These are phyloP conservation scores for Nannochloropsis gaditana DNA, from an alignment of 108 stramenopile species.

Conservation along the genomic window DNA sequence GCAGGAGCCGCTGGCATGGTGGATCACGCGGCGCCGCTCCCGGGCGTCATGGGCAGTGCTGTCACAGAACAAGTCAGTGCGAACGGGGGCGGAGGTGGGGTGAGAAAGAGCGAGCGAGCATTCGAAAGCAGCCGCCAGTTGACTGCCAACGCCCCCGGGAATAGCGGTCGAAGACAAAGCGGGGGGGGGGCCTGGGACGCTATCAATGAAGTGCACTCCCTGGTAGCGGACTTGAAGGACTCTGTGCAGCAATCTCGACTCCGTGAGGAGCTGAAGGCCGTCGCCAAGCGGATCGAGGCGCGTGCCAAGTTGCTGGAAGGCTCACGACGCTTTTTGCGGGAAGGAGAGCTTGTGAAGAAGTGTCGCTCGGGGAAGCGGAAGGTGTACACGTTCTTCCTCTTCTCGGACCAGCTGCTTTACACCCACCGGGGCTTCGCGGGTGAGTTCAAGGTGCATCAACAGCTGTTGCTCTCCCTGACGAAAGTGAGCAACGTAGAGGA, in stretches of 20 bases:
- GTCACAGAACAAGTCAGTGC: conserved; percentile 14
- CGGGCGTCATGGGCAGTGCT: conserved; percentile 18
- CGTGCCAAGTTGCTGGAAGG: conserved; percentile 71
- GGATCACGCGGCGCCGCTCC: not conserved
- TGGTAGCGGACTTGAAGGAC: conserved; percentile 60
- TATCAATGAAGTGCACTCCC: conserved; percentile 59
- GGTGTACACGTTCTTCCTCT: conserved; percentile 81
- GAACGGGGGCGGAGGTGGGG: not conserved
- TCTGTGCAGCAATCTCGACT: conserved; percentile 54
- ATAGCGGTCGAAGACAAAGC: not conserved
- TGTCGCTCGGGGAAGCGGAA: conserved; percentile 65
- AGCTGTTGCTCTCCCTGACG: conserved; percentile 71
- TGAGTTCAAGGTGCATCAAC: conserved; percentile 55
- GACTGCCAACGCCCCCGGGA: not conserved
- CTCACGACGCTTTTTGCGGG: conserved; percentile 68
- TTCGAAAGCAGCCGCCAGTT: not conserved
- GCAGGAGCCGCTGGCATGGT: not conserved
- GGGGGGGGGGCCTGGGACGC: conserved; percentile 32
- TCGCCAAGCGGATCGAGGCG: conserved; percentile 62
- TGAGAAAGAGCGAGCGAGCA: not conserved
- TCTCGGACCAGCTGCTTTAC: conserved; percentile 77
- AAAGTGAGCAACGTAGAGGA: conserved; percentile 69
- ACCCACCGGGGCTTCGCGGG: conserved; percentile 47
- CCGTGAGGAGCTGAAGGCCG: conserved; percentile 60
- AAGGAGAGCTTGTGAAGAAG: conserved; percentile 75